Evolutionary conservation across 768 basidiomycete genomes (phyloP), one percentile per base, ranked within the genome.

Genomic region (Chiua virens): DNA sequence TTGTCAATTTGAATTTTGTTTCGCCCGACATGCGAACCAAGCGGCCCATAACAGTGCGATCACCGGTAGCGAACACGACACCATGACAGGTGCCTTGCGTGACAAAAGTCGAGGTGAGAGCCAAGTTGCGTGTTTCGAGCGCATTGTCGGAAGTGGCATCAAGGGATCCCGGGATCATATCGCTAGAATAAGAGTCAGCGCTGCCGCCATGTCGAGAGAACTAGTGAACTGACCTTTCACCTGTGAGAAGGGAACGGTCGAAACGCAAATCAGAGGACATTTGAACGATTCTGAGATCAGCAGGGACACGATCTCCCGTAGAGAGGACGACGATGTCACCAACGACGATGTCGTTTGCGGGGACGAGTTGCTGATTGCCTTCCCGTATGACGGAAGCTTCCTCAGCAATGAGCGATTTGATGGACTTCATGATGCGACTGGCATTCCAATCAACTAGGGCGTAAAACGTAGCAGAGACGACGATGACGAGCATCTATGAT

Each of bases 381-480:
- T 82, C 78, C 1, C 82, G 73, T 17, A 80, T 68, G 38, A 84
- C 76, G 20, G 79, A 75, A 25, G 81, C 82, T 57, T 79, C 79
- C 20, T 82, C 75, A 2, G 83, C 80, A 14, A 84, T 79, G 21
- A 85, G 77, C 50, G 77, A 76, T 61, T 77, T 80, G 62, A 82
- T 80, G 14, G 78, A 79, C 32, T 76, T 73, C 77, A 82, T 81
- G 49, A 79, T 75, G 1, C 75, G 69, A 14, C 62, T 70, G 8
- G 80, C 78, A 15, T 74, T 74, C 58, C 69, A 82, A 57, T 82
- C 80, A 35, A 78, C 77, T 7, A 74, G 64, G 4, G 80, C 78
- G 42, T 80, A 80, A 61, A 80, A 73, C 1, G 71, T 73, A 3
- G 75, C 62, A 3, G 75, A 77, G 28, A 76, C 39, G 45, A 68